Base-by-base conservation (phyloP, 2,329 filamentous ascomycete genomes). In the Fusarium sp. region DNA sequence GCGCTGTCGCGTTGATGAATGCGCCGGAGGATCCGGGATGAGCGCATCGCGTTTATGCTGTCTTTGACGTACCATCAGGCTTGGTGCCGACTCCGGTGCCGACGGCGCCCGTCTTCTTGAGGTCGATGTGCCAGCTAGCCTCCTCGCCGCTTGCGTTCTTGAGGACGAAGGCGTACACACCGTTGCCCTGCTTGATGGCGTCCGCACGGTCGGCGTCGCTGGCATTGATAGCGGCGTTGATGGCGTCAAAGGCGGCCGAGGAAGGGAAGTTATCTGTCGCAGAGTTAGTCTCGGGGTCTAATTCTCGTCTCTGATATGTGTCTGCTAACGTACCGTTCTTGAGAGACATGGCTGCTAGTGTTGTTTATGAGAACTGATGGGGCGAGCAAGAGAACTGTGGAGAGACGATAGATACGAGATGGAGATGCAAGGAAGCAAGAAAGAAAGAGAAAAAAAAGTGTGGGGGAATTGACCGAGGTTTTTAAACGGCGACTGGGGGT, bases 41-140 rank as follows among this genome's bases (percentile, higher is more conserved):
- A 35, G 51, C 31, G 33, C 33, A 53, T 57, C 20, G 53, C 8
- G 33, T 38, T 6, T 14, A 22, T 16, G 11, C 14, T 44, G 8
- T 57, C 14, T 24, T 42, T 31, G n/a, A 84, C 90, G 80, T 82
- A 97, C 94, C 94, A 81, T 92, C 94, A 44, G 96, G 92, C 87
- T 98, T 98, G 76, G 89, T 90, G 77, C 92, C 93, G 29, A 89
- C 82, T 64, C 96, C 96, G 81, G 93, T 92, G 78, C 89, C 93
- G 46, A 98, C 95, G 64, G 89, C 89, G 73, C 96, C 96, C 71
- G 92, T 93, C 80, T 97, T 90, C 89, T 98, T 98, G 71, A 99
- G 91, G 83, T 99, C 96, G 77, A 99, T 94, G 86, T 97, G 91
- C 96, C 96, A 99, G 85, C 91, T 93, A 79, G 94, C 91, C 67